Base-by-base conservation (phyloP, 2,329 filamentous ascomycete species). In the Zymoseptoria pseudotritici region DNA sequence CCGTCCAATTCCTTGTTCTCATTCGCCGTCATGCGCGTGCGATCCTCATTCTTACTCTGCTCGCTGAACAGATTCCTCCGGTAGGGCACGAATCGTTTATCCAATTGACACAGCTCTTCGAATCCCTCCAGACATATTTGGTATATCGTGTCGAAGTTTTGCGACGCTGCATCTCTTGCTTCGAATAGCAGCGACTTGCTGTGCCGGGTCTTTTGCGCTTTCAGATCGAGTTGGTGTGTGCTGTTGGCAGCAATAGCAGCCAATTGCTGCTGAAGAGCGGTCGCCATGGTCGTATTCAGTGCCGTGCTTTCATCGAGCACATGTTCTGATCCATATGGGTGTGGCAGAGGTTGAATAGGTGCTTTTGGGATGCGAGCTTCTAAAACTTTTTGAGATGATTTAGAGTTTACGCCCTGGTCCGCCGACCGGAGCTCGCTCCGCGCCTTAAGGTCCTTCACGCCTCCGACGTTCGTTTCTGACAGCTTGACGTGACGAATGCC, bases 131-230 rank as follows among this genome's bases (percentile, higher is more conserved):
- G 81, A 72, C 93, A 97, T 73, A 96, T 84, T 59, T 88, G 84
- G 74, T 89, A 97, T 60, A 99, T 83, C 4, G 87, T 89, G 71
- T 96, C 90, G 74, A 93, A 96, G 70, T 87, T 94, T 78, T 99
- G 94, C 17, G 86, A 86, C 5, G 89, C 87, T 55, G 94, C 94
- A 67, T 93, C 82, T 71, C 86, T 85, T 61, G 89, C 83, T 69
- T 96, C 92, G 79, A 96, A 99, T 61, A 99, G 90, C 63, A 99
- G 79, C 57, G 94, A 99, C 76, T 97, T 93, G 65, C 90, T 90
- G 77, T 99, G 94, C 64, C 90, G 86, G 62, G 89, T 85, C 76
- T 91, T 93, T 78, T 97, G 91, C 70, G 92, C 90, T 77, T 95
- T 96, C 69, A 96, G 83, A 73, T 97, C 90, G 70, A 97, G 84